A percentile compares a stretch with the other conserved stretches of the same genome.
Conservation (phyloP, 257 asterid genomes). For the Solanum clarkiae region DNA sequence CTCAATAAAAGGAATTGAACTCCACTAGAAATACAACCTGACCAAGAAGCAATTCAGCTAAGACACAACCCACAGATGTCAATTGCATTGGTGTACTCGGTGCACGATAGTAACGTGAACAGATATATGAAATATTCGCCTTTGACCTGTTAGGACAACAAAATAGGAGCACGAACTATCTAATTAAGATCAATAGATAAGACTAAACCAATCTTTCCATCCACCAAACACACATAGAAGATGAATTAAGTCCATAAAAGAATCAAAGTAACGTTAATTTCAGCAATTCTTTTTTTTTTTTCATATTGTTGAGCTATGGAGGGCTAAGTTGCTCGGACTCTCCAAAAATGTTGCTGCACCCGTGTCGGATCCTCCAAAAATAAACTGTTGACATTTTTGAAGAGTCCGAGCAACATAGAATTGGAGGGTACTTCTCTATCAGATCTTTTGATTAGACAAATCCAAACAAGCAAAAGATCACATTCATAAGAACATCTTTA, state of each 20-base stretch:
- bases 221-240: neutral
- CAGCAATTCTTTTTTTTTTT: neutral
- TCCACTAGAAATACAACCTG: slow-evolving; percentile 32
- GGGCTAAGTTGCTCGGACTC: too few relatives aligned
- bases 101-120: slow-evolving; percentile 77
- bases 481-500: neutral
- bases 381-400: too few relatives aligned
- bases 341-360: too few relatives aligned
- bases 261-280: neutral
- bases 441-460: neutral
- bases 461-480: neutral
- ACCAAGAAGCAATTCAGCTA: slow-evolving; percentile 82
- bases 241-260: neutral
- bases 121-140: slow-evolving; percentile 79
- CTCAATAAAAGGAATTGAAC: neutral
- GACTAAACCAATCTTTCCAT: neutral
- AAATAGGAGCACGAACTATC: neutral
- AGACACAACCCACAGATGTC: slow-evolving; percentile 89
- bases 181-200: neutral
- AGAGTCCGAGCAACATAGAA: too few relatives aligned
- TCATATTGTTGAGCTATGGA: neutral
- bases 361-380: too few relatives aligned
- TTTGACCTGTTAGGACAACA: slow-evolving; percentile 43
- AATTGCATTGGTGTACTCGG: slow-evolving; percentile 69
- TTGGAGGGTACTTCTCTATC: neutral